Percentiles rank a stretch among this genome's conserved stretches.
Conservation (phyloP, 1,139 yeast genomes). For the Candida smagusa region DNA sequence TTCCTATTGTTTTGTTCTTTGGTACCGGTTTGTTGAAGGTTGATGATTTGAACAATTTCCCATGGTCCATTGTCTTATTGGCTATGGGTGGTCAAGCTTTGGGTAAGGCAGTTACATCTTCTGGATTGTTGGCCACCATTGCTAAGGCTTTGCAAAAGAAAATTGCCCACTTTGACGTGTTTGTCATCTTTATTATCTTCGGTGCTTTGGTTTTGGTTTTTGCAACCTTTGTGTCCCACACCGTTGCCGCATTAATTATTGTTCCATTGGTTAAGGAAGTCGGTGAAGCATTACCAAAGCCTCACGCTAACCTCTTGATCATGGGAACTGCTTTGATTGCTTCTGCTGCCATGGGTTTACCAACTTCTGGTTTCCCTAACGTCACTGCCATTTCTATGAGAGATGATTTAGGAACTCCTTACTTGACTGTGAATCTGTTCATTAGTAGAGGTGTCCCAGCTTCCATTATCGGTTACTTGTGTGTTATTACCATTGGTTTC, state of each 20-base stretch:
- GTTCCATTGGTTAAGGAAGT: conserved; percentile 86
- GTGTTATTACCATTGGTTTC: conserved; percentile 78
- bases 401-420: conserved; percentile 85
- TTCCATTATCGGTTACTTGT: conserved; percentile 64
- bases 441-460: conserved; percentile 88
- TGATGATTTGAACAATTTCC: conserved; percentile 87
- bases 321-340: conserved; percentile 84
- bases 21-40: conserved; percentile 82
- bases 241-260: conserved; percentile 90
- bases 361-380: conserved; percentile 95
- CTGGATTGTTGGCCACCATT: conserved; percentile 77
- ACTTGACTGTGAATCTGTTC: conserved; percentile 77
- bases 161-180: conserved; percentile 61
- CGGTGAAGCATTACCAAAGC: conserved; percentile 68
- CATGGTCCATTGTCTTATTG: conserved; percentile 89
- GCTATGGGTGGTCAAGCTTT: conserved; percentile 97
- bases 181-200: conserved; percentile 68
- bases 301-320: conserved; percentile 70
- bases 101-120: conserved; percentile 87
- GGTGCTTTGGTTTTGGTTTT: conserved; percentile 75
- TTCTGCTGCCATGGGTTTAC: conserved; percentile 93
- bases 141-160: conserved; percentile 64
- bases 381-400: conserved; percentile 92
- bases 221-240: conserved; percentile 93
- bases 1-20: conserved; percentile 80